Base-by-base conservation (phyloP, 345 rosid genomes). In the Gossypium anomalum region DNA sequence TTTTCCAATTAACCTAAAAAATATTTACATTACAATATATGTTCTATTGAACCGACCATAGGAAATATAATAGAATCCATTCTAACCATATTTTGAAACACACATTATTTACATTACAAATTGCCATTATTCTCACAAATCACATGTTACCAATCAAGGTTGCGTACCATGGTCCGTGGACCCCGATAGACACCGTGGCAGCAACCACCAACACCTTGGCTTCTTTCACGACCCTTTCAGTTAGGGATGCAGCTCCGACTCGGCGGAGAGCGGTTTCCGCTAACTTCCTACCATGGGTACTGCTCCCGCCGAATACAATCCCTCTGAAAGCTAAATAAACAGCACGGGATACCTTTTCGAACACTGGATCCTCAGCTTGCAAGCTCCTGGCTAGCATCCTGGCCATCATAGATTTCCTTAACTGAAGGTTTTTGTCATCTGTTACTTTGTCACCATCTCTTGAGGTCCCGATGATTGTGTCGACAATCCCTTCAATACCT, bases 361-460 rank as follows among this genome's bases (percentile, higher is more conserved):
- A 94, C 70, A 94, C 86, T 10, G 93, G 83, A 79, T 92, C 94
- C 59, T 91, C 93, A 43, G 88, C 92, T 72, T 80, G 91, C 82
- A 94, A 82, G 80, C 96, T 89, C 87, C 85, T 94, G 14, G 83
- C 89, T 75, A 94, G 58, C 83, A 86, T 87, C 63, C 90, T 84
- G 70, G 76, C 85, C 92, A 91, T 90, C 66, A 92, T 77, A 9
- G 43, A 82, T 78, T 89, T 91, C 84, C 85, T 86, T 1, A 79
- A 60, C 60, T 76, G 81, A 74, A 78, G 82, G 75, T 78, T 79
- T 78, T 20, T 11, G 0, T 70, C 2, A 9, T 82, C 78, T 17
- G 62, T 44, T 34, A 43, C 61, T 22, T 20, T 57, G 61, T 57
- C 34, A 58, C 14, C 15, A 9, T 22, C 57, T 25, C 67, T 67